A percentile compares a stretch with the other conserved stretches of the same genome.
These are phyloP conservation scores for Termitomyces sp. DNA, from an alignment of 768 basidiomycete genomes.

Conservation along the genomic window DNA sequence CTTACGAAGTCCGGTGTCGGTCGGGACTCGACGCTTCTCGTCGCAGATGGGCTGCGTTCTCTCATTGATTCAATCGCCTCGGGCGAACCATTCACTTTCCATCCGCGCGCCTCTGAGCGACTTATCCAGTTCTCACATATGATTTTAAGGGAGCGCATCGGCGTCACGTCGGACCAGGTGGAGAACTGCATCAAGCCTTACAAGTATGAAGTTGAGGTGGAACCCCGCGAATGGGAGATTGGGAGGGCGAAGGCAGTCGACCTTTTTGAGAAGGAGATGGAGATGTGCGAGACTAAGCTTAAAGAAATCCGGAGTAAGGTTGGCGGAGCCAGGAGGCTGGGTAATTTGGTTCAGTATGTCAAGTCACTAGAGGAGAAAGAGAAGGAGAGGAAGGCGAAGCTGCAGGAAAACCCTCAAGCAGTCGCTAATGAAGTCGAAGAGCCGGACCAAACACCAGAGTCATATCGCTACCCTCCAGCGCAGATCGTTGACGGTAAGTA, in stretches of 20 bases:
- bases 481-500: conserved; percentile 90
- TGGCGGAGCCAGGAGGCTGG: conserved; percentile 79
- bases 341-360: conserved; percentile 74
- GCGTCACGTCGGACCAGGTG: conserved; percentile 95
- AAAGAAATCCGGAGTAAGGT: conserved; percentile 84
- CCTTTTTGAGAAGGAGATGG: conserved; percentile 79
- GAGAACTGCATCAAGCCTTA: conserved; percentile 99
- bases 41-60: conserved; percentile 87
- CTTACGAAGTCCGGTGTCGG: conserved; percentile 96
- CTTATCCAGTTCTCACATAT: conserved; percentile 89
- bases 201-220: conserved; percentile 98
- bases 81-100: conserved; percentile 88
- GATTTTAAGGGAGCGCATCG: conserved; percentile 89
- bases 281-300: conserved; percentile 81
- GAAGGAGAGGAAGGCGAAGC: conserved; percentile 51
- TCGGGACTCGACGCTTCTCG: conserved; percentile 87
- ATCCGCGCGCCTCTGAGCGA: conserved; percentile 84
- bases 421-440: conserved; percentile 22
- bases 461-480: conserved; percentile 87
- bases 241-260: conserved; percentile 73
- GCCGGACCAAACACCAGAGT: conserved; percentile 44
- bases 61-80: conserved; percentile 86
- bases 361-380: conserved; percentile 75
- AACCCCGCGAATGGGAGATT: conserved; percentile 85
- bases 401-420: conserved; percentile 32